These are phyloP conservation scores for Phylloporus arenicola DNA, from an alignment of 768 basidiomycete genomes.

Conservation along the genomic window DNA sequence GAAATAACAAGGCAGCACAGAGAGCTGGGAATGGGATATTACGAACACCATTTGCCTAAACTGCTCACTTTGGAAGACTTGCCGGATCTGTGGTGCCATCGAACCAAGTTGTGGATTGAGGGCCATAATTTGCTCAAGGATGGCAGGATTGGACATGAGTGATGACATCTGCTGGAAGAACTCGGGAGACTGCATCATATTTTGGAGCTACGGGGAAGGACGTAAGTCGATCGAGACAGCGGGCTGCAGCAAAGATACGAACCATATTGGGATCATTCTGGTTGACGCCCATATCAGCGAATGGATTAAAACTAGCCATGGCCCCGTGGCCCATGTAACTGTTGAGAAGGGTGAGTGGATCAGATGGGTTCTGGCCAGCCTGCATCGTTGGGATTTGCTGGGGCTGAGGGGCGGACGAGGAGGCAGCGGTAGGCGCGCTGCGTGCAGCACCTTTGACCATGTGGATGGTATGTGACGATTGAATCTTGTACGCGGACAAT, in stretches of 20 bases:
- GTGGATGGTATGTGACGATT: slow-evolving; percentile 81
- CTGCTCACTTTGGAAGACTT: slow-evolving; percentile 69
- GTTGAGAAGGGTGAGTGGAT: slow-evolving; percentile 82
- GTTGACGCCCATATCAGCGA: slow-evolving; percentile 87
- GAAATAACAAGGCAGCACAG: background rate
- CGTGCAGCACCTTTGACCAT: slow-evolving; percentile 86
- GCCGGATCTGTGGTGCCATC: slow-evolving; percentile 77
- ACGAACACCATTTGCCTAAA: slow-evolving; percentile 73
- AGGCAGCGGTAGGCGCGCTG: slow-evolving; percentile 25
- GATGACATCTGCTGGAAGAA: slow-evolving; percentile 84
- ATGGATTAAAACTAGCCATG: slow-evolving; percentile 88
- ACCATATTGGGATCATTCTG: slow-evolving; percentile 94
- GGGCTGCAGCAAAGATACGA: slow-evolving; percentile 19
- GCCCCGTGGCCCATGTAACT: slow-evolving; percentile 70
- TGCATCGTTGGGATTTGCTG: slow-evolving; percentile 73
- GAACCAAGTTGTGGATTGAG: slow-evolving; percentile 70
- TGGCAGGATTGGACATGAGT: slow-evolving; percentile 82
- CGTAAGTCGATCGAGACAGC: background rate
- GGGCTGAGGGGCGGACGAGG: slow-evolving; percentile 38
- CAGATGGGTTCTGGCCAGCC: slow-evolving; percentile 82
- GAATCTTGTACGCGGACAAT: slow-evolving; percentile 85
- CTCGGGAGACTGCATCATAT: slow-evolving; percentile 79
- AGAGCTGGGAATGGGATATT: background rate
- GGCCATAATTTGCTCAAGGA: slow-evolving; percentile 82
- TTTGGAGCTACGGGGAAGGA: slow-evolving; percentile 51